phyloP scores from a whole-genome alignment of 345 rosid species.

The Aquilaria sinensis region DNA sequence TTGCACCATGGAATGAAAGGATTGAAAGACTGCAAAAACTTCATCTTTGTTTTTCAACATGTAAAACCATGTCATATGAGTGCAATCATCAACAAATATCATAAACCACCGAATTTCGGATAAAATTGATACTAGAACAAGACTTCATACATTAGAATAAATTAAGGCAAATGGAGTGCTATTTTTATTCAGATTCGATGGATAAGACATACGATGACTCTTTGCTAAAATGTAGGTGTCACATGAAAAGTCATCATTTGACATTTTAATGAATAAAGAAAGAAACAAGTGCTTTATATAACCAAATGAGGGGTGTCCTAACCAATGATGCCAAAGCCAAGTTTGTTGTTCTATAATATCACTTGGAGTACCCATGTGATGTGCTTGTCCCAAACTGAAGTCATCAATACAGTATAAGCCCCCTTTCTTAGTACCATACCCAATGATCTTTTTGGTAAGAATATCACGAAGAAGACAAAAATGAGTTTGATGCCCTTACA shows the following conservation, averaged over 20 bases:
- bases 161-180: background rate
- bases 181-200: background rate
- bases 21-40: background rate
- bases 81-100: slow-evolving; percentile 11
- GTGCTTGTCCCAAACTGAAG: background rate
- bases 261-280: background rate
- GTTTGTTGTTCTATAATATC: background rate
- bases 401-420: background rate
- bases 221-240: background rate
- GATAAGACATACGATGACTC: background rate
- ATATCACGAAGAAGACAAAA: background rate
- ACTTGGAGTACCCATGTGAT: too few species aligned
- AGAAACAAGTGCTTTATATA: slow-evolving; percentile 8
- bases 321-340: slow-evolving; percentile 8
- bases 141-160: slow-evolving; percentile 8
- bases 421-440: slow-evolving; percentile 3
- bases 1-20: background rate
- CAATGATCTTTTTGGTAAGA: background rate
- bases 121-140: background rate
- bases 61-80: slow-evolving; percentile 2
- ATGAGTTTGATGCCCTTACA: too few species aligned
- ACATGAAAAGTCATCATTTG: slow-evolving; percentile 1
- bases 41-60: slow-evolving; percentile 6
- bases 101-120: background rate
- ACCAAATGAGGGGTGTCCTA: background rate